These are phyloP conservation scores for Metroxylon sagu DNA, from an alignment of 176 grass and related monocot species.

Conservation along the genomic window DNA sequence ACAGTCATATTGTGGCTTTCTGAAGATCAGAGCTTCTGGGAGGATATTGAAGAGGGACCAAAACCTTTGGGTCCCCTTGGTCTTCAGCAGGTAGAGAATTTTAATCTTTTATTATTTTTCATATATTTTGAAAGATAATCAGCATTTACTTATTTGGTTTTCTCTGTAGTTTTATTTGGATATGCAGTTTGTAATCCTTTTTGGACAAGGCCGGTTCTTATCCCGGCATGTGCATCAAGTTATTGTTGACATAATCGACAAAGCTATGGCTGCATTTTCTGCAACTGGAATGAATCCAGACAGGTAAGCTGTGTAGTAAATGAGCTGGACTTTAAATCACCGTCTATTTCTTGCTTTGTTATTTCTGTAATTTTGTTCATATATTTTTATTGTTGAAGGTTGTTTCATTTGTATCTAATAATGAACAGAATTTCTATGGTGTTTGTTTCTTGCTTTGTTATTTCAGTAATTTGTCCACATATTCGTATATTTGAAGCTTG, in stretches of 20 bases:
- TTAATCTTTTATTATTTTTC: background rate
- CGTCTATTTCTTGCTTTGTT: no score
- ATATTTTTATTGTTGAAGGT: no score
- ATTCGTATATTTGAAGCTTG: no score
- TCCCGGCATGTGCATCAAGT: slow-evolving; percentile 91
- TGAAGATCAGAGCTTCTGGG: slow-evolving; percentile 86
- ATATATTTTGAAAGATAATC: background rate
- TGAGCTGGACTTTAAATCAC: no score
- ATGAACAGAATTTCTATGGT: no score
- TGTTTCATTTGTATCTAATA: no score
- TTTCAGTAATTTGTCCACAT: no score
- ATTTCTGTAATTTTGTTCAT: no score
- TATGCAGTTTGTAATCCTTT: slow-evolving; percentile 95
- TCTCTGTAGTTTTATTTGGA: slow-evolving; percentile 83
- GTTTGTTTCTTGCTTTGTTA: no score
- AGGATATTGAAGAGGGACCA: slow-evolving; percentile 80
- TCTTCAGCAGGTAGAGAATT: slow-evolving; percentile 52
- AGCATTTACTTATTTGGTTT: slow-evolving; percentile 7
- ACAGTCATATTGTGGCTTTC: slow-evolving; percentile 80
- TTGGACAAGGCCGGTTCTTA: slow-evolving; percentile 80
- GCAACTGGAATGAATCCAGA: slow-evolving; percentile 84
- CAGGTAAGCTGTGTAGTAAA: slow-evolving; percentile 30
- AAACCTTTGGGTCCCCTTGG: slow-evolving; percentile 55
- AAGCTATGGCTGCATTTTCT: slow-evolving; percentile 89
- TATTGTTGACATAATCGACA: slow-evolving; percentile 77